Evolutionary conservation across 2,329 filamentous ascomycete genomes (phyloP).

Genomic region (Fusarium sp.): DNA sequence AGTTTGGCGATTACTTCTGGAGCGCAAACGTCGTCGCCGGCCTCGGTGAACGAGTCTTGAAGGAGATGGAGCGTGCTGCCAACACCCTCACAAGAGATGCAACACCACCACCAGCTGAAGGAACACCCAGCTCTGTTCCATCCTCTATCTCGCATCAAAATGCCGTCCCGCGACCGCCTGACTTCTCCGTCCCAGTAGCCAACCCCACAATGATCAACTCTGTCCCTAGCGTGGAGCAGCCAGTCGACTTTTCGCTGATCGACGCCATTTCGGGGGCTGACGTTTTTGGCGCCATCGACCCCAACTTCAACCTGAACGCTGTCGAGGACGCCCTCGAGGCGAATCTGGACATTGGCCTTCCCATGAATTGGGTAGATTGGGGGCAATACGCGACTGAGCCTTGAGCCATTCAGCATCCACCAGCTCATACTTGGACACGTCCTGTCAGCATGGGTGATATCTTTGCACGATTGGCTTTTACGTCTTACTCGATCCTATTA

Average conservation of each 20-base stretch:
- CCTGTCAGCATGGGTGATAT: constrained; percentile 10
- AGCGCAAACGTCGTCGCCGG: constrained; percentile 65
- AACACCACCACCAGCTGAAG: constrained; percentile 41
- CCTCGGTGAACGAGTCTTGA: constrained; percentile 65
- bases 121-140: constrained; percentile 38
- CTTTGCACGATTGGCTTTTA: not conserved
- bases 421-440: not conserved
- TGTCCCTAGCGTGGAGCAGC: constrained; percentile 47
- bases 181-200: constrained; percentile 28
- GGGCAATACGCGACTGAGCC: constrained; percentile 51
- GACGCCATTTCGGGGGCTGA: constrained; percentile 62
- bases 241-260: constrained; percentile 56
- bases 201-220: constrained; percentile 46
- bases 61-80: constrained; percentile 66
- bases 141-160: constrained; percentile 25
- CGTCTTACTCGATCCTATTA: not conserved
- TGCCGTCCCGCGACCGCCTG: constrained; percentile 21
- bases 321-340: constrained; percentile 66
- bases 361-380: constrained; percentile 63
- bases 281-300: constrained; percentile 66
- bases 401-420: not conserved
- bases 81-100: constrained; percentile 56
- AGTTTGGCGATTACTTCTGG: constrained; percentile 68
- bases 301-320: constrained; percentile 63
- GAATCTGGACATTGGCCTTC: constrained; percentile 64